Evolutionary conservation across 371 early-diverging fungal species (phyloP), one percentile per base, ranked within the genome.

Genomic region (Capillidium rhysosporum): DNA sequence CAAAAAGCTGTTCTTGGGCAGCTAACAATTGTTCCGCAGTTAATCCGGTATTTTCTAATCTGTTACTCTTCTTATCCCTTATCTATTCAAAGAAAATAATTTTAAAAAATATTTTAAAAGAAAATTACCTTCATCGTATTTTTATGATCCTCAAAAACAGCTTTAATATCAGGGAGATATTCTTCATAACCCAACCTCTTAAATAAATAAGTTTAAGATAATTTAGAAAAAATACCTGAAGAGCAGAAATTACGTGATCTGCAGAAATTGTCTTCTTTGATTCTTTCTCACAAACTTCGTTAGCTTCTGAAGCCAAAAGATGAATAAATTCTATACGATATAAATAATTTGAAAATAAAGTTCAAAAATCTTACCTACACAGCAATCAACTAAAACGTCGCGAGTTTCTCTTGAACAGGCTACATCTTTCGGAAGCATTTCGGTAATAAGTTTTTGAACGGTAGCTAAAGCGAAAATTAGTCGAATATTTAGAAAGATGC

Each of bases 201-300:
- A 12, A 43, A 56, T 53, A 16, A 5, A n/a, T 23, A 8, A 25
- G 53, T 10, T 31, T 46, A 18, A 59, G 9, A 38, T n/a, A 52
- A 21, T 18, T 24, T 30, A 25, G 29, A 10, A 48, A 7, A 5
- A 29, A 20, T 61, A 81, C 84, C 65, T 85, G 76, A 40, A 98
- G 68, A 3, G 98, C 92, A 4, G 80, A 61, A 31, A 93, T 72
- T 3, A 99, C 87, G 66, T 99, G 98, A 59, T 98, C 97, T 25
- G 91, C 90, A 0, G 89, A 86, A 56, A 99, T 98, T 1, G 98
- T 98, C 71, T 98, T 99, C 64, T 92, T 95, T 18, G 82, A 75
- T 56, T 93, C 94, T 60, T 89, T 91, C 64, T 98, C 98, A 66
- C 98, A 98, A 24, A 87, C 80, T 45, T 92, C 92, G 68, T 98